phyloP scores from a whole-genome alignment of 2,329 filamentous ascomycete genomes.

The Fusarium transvaalense region DNA sequence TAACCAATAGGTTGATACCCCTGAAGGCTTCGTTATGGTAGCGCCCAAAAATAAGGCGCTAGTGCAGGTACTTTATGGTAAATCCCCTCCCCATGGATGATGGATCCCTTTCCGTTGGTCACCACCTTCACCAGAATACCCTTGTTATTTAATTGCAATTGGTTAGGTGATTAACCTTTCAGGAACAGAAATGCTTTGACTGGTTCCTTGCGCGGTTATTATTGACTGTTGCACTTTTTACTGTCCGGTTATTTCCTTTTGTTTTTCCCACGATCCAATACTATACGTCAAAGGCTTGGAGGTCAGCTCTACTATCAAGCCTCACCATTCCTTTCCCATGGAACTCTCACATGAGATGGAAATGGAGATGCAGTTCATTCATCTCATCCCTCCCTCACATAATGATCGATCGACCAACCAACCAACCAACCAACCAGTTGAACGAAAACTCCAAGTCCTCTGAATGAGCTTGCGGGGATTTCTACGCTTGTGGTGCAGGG shows the following conservation, averaged over 20 bases:
- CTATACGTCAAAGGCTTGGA: neutral
- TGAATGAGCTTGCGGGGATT: slow-evolving; percentile 27
- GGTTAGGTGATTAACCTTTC: slow-evolving; percentile 19
- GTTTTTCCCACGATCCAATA: slow-evolving; percentile 18
- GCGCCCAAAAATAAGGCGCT: slow-evolving; percentile 26
- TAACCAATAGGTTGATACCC: slow-evolving; percentile 3
- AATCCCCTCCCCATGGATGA: slow-evolving; percentile 10
- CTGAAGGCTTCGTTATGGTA: slow-evolving; percentile 26
- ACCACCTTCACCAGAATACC: slow-evolving; percentile 40
- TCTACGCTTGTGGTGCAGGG: slow-evolving; percentile 32
- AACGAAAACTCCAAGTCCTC: neutral
- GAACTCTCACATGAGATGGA: slow-evolving; percentile 2
- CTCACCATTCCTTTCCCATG: slow-evolving; percentile 34
- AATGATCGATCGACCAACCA: neutral
- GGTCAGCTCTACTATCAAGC: slow-evolving; percentile 13
- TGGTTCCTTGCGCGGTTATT: slow-evolving; percentile 22
- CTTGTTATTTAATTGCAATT: slow-evolving; percentile 26
- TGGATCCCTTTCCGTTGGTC: slow-evolving; percentile 22
- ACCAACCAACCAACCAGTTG: slow-evolving; percentile 16
- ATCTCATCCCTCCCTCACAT: slow-evolving; percentile 22
- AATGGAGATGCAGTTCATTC: slow-evolving; percentile 1
- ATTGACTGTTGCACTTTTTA: slow-evolving; percentile 8
- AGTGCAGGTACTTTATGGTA: slow-evolving; percentile 37
- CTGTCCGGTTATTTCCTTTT: slow-evolving; percentile 1
- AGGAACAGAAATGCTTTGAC: slow-evolving; percentile 34